These are phyloP conservation scores for Erigeron canadensis DNA, from an alignment of 129 eudicot genomes.

Conservation along the genomic window DNA sequence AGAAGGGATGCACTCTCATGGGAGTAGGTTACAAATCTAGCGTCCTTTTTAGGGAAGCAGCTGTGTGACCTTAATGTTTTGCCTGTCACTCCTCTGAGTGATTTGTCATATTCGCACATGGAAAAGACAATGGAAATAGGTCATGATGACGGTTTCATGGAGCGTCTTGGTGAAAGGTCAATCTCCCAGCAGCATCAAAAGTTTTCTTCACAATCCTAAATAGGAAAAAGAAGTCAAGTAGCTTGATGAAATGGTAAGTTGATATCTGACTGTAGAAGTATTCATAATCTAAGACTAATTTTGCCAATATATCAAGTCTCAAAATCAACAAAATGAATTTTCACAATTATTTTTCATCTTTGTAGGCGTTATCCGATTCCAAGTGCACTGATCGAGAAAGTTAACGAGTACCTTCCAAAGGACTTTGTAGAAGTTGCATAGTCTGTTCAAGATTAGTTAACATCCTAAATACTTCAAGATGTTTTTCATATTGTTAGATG, in stretches of 20 bases:
- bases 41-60: conserved; percentile 89
- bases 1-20: conserved; percentile 66
- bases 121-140: conserved; percentile 29
- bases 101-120: conserved; percentile 24
- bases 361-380: conserved; percentile 95
- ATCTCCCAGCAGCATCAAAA: conserved; percentile 50
- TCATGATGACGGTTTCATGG: conserved; percentile 26
- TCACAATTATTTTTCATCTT: conserved; percentile 17
- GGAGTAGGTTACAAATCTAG: conserved; percentile 58
- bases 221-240: conserved; percentile 54
- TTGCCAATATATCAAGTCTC: not conserved
- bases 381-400: conserved; percentile 64
- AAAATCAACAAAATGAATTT: not conserved
- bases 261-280: too few relatives aligned
- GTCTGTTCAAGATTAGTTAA: conserved; percentile 49
- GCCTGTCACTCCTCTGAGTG: conserved; percentile 53
- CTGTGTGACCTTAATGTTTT: conserved; percentile 72
- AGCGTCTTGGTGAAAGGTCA: conserved; percentile 21
- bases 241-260: conserved; percentile 73
- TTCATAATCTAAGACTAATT: not conserved
- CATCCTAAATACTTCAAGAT: not conserved
- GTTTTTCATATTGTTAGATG: too few relatives aligned
- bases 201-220: conserved; percentile 52
- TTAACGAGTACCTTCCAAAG: conserved; percentile 69
- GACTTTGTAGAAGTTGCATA: conserved; percentile 51